Evolutionary conservation across 495 filamentous ascomycete species (phyloP), one percentile per base, ranked within the genome.

Genomic region (Aspergillus baeticus): DNA sequence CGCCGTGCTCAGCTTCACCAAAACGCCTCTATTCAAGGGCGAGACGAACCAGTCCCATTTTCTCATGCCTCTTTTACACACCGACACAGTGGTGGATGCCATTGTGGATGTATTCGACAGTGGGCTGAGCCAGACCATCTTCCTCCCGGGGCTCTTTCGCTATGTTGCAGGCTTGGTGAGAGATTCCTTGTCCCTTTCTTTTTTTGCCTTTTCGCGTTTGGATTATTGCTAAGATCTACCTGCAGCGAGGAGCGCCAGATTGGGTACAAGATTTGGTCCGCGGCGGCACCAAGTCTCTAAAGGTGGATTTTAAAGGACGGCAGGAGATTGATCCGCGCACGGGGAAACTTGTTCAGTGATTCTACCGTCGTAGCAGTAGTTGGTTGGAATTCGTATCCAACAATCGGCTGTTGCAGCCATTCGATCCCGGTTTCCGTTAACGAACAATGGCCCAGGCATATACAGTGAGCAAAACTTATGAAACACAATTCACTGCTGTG

Each of bases 151-250:
- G 1, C 59, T 72, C 10, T 71, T 67, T 54, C 53, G 69, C 4
- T 63, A 62, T 23, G 45, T 73, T 29, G 56, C 67, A n/a, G 66
- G 62, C 23, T 20, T 73, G 55, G 69, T 75, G 55, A 61, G 73
- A n/a, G n/a, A n/a, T n/a, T n/a, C n/a, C n/a, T 62, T 34, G 15
- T 26, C 39, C 44, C 10, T 22, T 18, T 37, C 37, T 46, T 13
- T 29, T 29, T 8, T 8, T 4, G 26, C 26, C 26, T 29, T n/a
- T n/a, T n/a, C n/a, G 26, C 8, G 26, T 29, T 29, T 8, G 26
- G 26, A 3, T 29, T 29, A 3, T 29, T 3, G 26, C 26, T 29
- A 29, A 29, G 3, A 8, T 4, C 17, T n/a, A n/a, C 34, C 6
- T 54, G 17, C 39, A 65, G 63, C 56, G 60, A 55, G 59, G 55